Percentiles rank a stretch among this genome's conserved stretches.
Evolutionary conservation across 352 stramenopile species (phyloP).

Genomic region (Pythium oligandrum): DNA sequence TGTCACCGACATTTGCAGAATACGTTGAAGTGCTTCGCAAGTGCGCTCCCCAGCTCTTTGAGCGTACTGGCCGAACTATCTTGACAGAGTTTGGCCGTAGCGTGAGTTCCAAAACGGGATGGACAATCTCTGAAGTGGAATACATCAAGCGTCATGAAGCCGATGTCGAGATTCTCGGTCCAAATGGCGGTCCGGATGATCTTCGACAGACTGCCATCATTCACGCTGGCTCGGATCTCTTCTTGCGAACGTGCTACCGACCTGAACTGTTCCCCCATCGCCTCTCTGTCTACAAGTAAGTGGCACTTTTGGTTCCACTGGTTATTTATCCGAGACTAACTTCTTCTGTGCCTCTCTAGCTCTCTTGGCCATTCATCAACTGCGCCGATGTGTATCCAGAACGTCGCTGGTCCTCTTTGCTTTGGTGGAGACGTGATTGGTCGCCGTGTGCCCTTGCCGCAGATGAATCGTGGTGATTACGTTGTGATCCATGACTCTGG

Average conservation of each 20-base stretch:
- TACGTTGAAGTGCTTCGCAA: slow-evolving; percentile 77
- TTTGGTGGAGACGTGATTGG: slow-evolving; percentile 89
- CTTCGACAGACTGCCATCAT: slow-evolving; percentile 75
- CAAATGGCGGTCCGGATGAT: slow-evolving; percentile 15
- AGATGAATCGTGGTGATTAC: slow-evolving; percentile 67
- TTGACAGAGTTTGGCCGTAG: slow-evolving; percentile 90
- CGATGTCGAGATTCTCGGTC: slow-evolving; percentile 10
- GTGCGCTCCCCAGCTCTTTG: slow-evolving; percentile 77
- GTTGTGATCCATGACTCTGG: slow-evolving; percentile 86
- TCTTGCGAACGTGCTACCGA: slow-evolving; percentile 84
- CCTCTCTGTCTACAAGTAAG: slow-evolving; percentile 79
- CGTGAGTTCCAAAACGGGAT: slow-evolving; percentile 82
- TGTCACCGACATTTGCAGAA: slow-evolving; percentile 68
- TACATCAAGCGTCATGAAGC: slow-evolving; percentile 78
- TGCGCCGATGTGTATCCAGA: slow-evolving; percentile 40
- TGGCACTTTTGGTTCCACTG: slow-evolving; percentile 5
- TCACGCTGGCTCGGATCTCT: slow-evolving; percentile 88
- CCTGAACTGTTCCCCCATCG: slow-evolving; percentile 76
- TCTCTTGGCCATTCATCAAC: slow-evolving; percentile 38
- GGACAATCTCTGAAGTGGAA: slow-evolving; percentile 87
- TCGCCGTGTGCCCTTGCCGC: slow-evolving; percentile 46
- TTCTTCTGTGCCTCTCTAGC: slow-evolving; percentile 17
- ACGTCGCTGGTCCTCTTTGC: slow-evolving; percentile 89
- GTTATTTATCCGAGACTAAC: background rate
- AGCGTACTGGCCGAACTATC: slow-evolving; percentile 66